Conservation (phyloP, 345 rosid genomes). For the Salix arbutifolia region DNA sequence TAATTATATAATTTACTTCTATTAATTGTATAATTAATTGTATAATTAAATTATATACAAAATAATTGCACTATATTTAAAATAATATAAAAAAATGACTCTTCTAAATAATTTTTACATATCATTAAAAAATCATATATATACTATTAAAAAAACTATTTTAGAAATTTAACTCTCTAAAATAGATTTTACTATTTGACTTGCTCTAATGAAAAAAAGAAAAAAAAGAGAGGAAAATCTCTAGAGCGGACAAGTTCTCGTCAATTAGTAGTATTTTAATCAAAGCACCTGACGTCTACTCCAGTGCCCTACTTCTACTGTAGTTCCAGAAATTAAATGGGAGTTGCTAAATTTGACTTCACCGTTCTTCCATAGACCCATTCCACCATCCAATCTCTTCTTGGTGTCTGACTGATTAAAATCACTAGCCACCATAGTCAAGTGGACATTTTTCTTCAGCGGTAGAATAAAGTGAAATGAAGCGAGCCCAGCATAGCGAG, state of each 20-base stretch:
- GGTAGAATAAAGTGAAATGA: background rate
- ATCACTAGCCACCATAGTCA: background rate
- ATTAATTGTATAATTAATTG: no score
- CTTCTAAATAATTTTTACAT: no score
- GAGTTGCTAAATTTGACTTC: slow-evolving; percentile 25
- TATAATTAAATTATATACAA: no score
- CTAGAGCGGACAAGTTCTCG: background rate
- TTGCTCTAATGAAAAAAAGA: no score
- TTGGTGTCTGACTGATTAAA: background rate
- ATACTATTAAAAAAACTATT: no score
- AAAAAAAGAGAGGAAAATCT: background rate
- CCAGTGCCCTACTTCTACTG: background rate
- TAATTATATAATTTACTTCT: no score
- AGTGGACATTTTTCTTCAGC: background rate
- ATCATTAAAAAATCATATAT: no score
- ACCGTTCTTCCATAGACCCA: background rate
- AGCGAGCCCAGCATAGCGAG: background rate
- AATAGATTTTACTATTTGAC: no score
- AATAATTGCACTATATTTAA: no score
- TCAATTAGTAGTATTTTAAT: background rate
- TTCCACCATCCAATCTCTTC: background rate
- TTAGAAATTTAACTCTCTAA: no score
- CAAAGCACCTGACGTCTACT: background rate
- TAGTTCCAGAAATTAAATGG: slow-evolving; percentile 17
- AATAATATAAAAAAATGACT: no score